These are phyloP conservation scores for Parasarocladium wereldwijsianum DNA, from an alignment of 2,329 filamentous ascomycete species.

Conservation along the genomic window DNA sequence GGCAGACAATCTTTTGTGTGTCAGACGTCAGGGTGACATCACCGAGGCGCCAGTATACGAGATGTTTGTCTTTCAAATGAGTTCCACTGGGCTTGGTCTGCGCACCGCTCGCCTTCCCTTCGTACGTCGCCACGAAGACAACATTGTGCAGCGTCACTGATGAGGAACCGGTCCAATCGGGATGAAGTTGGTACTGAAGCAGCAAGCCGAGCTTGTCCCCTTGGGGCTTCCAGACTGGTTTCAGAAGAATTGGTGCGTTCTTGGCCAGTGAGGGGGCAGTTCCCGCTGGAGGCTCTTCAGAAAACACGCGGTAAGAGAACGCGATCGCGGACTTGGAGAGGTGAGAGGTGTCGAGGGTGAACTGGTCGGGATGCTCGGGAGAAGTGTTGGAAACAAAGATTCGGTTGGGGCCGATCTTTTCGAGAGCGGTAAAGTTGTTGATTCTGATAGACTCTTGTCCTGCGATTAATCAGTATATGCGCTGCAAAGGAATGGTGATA, in stretches of 20 bases:
- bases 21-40: conserved; percentile 55
- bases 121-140: conserved; percentile 56
- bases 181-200: conserved; percentile 72
- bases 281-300: conserved; percentile 46
- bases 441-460: conserved; percentile 58
- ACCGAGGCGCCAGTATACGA: conserved; percentile 69
- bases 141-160: conserved; percentile 51
- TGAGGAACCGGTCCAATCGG: conserved; percentile 34
- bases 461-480: conserved; percentile 11
- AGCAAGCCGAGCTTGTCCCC: conserved; percentile 76
- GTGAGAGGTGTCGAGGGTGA: conserved; percentile 57
- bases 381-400: conserved; percentile 65
- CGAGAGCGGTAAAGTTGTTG: conserved; percentile 75
- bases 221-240: conserved; percentile 70
- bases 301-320: conserved; percentile 84
- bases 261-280: conserved; percentile 26
- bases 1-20: conserved; percentile 66
- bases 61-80: conserved; percentile 59
- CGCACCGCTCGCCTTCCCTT: conserved; percentile 50
- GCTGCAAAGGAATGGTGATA: background rate
- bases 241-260: conserved; percentile 60
- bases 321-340: conserved; percentile 63
- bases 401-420: conserved; percentile 86
- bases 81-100: conserved; percentile 71
- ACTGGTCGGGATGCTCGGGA: conserved; percentile 59